phyloP scores from a whole-genome alignment of 345 rosid species.

The Eutrema yunnanense region DNA sequence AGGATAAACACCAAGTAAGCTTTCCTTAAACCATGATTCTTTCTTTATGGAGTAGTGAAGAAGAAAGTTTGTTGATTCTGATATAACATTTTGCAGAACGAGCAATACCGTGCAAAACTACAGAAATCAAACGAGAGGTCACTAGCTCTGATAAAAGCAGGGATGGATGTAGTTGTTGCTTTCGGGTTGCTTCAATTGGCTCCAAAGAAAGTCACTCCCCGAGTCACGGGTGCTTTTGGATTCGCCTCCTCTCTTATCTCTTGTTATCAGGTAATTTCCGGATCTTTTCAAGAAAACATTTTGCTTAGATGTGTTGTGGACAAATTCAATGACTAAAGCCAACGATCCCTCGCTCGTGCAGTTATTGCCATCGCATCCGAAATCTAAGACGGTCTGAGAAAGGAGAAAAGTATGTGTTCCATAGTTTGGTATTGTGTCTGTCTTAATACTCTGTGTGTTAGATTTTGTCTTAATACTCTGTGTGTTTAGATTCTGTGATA shows the following conservation, averaged over 20 bases:
- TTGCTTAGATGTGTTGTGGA: background rate
- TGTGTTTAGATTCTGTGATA: background rate
- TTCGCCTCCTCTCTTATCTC: slow-evolving; percentile 76
- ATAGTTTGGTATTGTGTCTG: background rate
- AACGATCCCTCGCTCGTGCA: background rate
- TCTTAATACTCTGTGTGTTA: background rate
- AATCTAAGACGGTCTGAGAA: slow-evolving; percentile 13
- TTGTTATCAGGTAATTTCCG: slow-evolving; percentile 53
- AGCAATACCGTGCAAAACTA: slow-evolving; percentile 61
- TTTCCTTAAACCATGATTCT: background rate
- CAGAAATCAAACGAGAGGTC: slow-evolving; percentile 83
- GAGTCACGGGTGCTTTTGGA: slow-evolving; percentile 88
- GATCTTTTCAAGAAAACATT: background rate
- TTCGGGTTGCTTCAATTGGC: slow-evolving; percentile 83
- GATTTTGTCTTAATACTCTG: background rate
- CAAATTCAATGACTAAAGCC: background rate
- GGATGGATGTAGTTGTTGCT: slow-evolving; percentile 82
- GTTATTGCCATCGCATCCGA: slow-evolving; percentile 27
- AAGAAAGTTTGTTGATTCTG: background rate
- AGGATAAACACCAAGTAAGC: slow-evolving; percentile 61
- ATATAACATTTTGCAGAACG: slow-evolving; percentile 44
- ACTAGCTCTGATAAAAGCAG: slow-evolving; percentile 71
- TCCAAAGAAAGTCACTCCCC: slow-evolving; percentile 91
- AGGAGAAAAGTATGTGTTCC: background rate
- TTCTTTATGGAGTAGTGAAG: background rate